Evolutionary conservation across 176 grass and related monocot genomes (phyloP).

Genomic region (Ampelocalamus luodianensis): DNA sequence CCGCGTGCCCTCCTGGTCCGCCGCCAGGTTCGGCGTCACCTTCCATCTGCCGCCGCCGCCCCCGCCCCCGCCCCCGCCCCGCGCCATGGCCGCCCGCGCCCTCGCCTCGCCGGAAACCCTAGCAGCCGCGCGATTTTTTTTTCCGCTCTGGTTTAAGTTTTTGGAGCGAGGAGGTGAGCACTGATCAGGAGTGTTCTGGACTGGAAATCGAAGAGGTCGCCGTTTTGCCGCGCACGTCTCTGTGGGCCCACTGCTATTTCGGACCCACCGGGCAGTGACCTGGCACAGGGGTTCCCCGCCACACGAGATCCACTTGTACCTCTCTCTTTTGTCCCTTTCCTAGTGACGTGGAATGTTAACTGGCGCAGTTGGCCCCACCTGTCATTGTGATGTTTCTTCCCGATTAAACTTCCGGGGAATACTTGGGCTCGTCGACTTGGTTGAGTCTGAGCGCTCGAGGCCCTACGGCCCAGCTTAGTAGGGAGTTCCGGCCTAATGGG

Average conservation of each 20-base stretch:
- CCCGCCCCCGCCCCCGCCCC: slow-evolving; percentile 7
- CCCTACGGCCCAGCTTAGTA: no score
- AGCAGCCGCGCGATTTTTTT: slow-evolving; percentile 29
- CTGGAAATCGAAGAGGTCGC: not conserved
- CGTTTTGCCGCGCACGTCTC: not conserved
- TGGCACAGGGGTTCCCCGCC: not conserved
- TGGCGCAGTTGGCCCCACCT: not conserved
- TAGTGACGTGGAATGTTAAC: not conserved
- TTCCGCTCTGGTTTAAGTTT: not conserved
- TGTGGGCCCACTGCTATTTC: not conserved
- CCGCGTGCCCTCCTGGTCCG: slow-evolving; percentile 58
- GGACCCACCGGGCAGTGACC: not conserved
- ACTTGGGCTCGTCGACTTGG: not conserved
- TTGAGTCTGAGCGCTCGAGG: not conserved
- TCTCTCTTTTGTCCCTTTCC: not conserved
- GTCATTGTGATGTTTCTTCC: not conserved
- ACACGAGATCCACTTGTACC: not conserved
- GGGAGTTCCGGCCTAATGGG: not conserved
- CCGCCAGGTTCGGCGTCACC: slow-evolving; percentile 54
- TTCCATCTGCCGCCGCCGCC: slow-evolving; percentile 41
- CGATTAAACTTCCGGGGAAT: not conserved
- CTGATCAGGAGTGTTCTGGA: not conserved
- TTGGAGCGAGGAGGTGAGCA: not conserved
- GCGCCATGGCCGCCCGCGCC: slow-evolving; percentile 28
- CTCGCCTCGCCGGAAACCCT: slow-evolving; percentile 48